Percentiles rank a stretch among this genome's conserved stretches.
phyloP scores from a whole-genome alignment of 2,329 filamentous ascomycete species.

The Trichoderma citrinoviride region DNA sequence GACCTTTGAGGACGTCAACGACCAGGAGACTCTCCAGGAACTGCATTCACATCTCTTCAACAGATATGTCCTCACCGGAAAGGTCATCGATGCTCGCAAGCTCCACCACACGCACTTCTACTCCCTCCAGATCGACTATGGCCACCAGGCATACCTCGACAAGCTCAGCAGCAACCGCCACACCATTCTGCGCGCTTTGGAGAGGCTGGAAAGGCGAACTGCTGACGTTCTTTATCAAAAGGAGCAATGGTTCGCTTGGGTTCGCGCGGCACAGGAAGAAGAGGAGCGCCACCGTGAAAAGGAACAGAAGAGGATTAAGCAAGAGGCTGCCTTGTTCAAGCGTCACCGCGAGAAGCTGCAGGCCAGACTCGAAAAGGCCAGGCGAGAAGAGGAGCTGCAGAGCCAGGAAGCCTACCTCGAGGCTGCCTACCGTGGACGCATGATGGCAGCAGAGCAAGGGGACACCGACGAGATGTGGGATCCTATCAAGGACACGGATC shows the following conservation, averaged over 20 bases:
- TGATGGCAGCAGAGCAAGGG: slow-evolving; percentile 25
- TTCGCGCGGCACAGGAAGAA: background rate
- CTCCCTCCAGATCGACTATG: background rate
- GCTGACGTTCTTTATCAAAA: slow-evolving; percentile 2
- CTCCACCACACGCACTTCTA: slow-evolving; percentile 15
- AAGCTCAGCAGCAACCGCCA: slow-evolving; percentile 13
- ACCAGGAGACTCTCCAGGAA: background rate
- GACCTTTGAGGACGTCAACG: slow-evolving; percentile 2
- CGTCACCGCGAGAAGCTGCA: slow-evolving; percentile 30
- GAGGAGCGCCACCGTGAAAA: slow-evolving; percentile 10
- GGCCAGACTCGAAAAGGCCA: slow-evolving; percentile 23
- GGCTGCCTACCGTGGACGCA: slow-evolving; percentile 28
- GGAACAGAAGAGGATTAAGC: slow-evolving; percentile 12
- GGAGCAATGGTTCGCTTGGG: slow-evolving; percentile 16
- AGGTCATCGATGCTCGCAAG: slow-evolving; percentile 13
- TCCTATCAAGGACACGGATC: slow-evolving; percentile 30
- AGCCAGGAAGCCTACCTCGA: slow-evolving; percentile 33
- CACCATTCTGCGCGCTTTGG: background rate
- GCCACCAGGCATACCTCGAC: slow-evolving; percentile 7
- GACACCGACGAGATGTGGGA: slow-evolving; percentile 31
- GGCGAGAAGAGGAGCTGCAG: slow-evolving; percentile 29
- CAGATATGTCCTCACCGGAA: slow-evolving; percentile 2
- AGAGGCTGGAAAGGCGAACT: background rate
- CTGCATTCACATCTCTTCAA: slow-evolving; percentile 7
- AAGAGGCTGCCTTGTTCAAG: slow-evolving; percentile 31